Base-by-base conservation (phyloP, 768 basidiomycete species). In the Glaciozyma antarctica region DNA sequence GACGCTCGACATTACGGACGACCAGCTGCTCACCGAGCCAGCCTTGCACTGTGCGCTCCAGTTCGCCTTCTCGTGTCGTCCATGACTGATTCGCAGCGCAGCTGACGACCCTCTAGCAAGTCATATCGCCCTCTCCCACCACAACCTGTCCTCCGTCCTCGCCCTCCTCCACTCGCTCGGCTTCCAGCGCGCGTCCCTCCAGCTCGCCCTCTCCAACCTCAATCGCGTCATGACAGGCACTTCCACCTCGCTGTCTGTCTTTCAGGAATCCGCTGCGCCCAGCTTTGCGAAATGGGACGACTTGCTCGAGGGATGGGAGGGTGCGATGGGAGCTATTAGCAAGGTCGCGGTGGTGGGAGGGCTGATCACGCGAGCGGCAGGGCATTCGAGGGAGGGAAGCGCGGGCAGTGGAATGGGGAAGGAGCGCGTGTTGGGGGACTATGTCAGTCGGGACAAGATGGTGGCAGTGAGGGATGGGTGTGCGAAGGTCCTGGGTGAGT, bases 391-490 rank as follows among this genome's bases (percentile, higher is more conserved):
- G 30, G 45, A 61, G 51, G 64, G 21, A 4, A 63, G 63, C 22
- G 44, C 60, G 19, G 52, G 43, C 10, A 53, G 24, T 26, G n/a
- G n/a, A 16, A 56, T 48, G 15, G 66, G 65, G 26, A 74, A 68
- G 63, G 69, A 74, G 57, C 51, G 71, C 22, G 55, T 57, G 21
- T 44, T 74, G 44, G 66, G 64, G 10, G 73, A 74, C 32, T 74
- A 71, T 44, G 72, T 74, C 19, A 60, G 56, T 16, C 56, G 55
- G 26, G 70, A 71, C 16, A 74, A 74, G 63, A 73, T 74, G 70
- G 56, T 71, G 12, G 69, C 65, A 0, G 73, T 74, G 24, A 49
- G 63, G 24, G 69, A 71, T 38, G 65, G 60, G 16, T 74, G 73
- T 45, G 65, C 65, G 0, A 69, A 70, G 41, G 65, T 69, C 1